Evolutionary conservation across 164 flowering plant genomes (phyloP).

Genomic region (Vitis amurensis): DNA sequence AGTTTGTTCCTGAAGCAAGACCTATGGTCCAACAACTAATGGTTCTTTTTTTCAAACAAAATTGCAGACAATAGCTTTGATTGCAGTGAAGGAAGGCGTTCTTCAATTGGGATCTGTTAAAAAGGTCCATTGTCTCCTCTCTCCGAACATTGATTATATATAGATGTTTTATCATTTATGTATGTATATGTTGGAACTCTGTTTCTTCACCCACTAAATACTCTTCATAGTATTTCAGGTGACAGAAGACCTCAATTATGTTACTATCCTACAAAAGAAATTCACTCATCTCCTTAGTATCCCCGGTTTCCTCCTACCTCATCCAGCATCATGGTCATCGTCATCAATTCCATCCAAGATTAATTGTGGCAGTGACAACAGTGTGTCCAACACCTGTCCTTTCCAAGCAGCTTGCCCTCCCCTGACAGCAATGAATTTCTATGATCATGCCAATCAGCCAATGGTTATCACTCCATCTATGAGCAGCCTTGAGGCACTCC

Average conservation of each 20-base stretch:
- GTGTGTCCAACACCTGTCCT: neutral
- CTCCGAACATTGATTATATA: neutral
- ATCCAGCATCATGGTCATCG: neutral
- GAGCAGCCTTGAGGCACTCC: slow-evolving; percentile 3
- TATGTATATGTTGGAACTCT: neutral
- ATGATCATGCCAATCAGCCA: neutral
- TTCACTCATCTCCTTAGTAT: neutral
- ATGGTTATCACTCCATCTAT: neutral
- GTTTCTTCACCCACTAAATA: neutral
- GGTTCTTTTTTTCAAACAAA: neutral
- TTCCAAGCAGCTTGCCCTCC: neutral
- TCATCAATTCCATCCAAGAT: neutral
- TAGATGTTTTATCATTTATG: too few species aligned
- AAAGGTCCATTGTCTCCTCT: neutral
- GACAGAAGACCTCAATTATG: neutral
- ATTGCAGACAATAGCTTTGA: slow-evolving; percentile 1
- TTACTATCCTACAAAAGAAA: neutral
- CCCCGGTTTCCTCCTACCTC: neutral
- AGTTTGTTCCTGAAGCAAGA: too few species aligned
- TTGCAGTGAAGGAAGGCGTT: neutral
- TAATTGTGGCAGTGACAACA: neutral
- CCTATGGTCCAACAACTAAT: too few species aligned
- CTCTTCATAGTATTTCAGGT: neutral
- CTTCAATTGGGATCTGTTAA: neutral
- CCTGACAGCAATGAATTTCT: neutral